Base-by-base conservation (phyloP, 2,329 filamentous ascomycete genomes). In the Westerdykella ornata region DNA sequence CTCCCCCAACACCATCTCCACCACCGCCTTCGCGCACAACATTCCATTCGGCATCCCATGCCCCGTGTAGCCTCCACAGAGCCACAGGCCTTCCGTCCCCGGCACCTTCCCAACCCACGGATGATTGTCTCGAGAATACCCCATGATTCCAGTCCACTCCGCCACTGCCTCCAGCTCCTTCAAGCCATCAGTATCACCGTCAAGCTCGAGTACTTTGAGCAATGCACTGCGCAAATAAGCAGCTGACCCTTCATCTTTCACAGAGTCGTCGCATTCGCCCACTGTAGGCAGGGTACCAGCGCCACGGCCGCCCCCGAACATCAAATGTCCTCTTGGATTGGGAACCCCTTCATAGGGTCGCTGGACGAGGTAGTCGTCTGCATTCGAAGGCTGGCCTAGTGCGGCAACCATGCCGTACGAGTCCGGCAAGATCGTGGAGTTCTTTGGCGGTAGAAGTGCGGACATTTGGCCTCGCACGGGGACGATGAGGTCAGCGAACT, bases 121-220 rank as follows among this genome's bases (percentile, higher is more conserved):
- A 38, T 74, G 63, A 0, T 74, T 69, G 59, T 89, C 85, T 5
- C 79, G 69, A 20, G 77, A 80, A 62, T 80, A 88, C 0, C 82
- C 85, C 85, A 88, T 89, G 51, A 88, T 84, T 0, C 85, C 85
- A 1, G 82, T 85, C 85, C 85, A 90, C 57, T 76, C 66, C 36
- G 67, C 62, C 3, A 61, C 65, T 2, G 74, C 73, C 37, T 68
- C 45, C 26, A 78, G 59, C 50, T 75, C 72, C n/a, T 59, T 44
- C 20, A 67, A 45, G 1, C 56, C 68, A 6, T 62, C 57, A 52
- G 45, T 62, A 15, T 65, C 43, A 53, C 58, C 59, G 33, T 60
- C 66, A 31, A 57, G 56, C 47, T 57, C 62, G 38, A 67, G 54
- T 33, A 59, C 56, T 47, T 53, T 54, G 1, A 69, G 54, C 5